phyloP scores from a whole-genome alignment of 2,329 filamentous ascomycete species.

The Orbilia brochopaga region DNA sequence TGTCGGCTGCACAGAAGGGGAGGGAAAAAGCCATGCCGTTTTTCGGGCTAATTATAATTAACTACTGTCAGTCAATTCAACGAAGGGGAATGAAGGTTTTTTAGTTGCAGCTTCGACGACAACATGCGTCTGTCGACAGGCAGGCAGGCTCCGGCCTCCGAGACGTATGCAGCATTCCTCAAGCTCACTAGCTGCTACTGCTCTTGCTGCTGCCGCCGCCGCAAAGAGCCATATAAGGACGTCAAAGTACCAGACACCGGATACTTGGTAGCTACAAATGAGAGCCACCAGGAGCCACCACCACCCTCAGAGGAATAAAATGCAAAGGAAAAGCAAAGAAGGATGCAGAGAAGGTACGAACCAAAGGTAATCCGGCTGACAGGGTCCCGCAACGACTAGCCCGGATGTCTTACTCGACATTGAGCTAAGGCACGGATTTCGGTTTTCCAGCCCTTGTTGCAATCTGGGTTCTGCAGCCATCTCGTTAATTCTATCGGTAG shows the following conservation, averaged over 20 bases:
- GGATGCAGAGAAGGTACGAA: slow-evolving; percentile 1
- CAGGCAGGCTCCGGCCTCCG: slow-evolving; percentile 12
- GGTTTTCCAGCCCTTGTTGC: slow-evolving; percentile 47
- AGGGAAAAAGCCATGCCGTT: slow-evolving; percentile 47
- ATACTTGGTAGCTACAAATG: slow-evolving; percentile 4
- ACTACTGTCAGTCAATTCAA: slow-evolving; percentile 1
- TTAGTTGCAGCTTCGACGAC: slow-evolving; percentile 32
- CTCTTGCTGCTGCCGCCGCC: too few species aligned
- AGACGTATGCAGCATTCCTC: slow-evolving; percentile 25
- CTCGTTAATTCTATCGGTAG: slow-evolving; percentile 50
- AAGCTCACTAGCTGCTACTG: slow-evolving; percentile 2
- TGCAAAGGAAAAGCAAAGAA: slow-evolving; percentile 7
- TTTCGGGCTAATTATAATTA: slow-evolving; percentile 37
- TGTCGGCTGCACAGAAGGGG: slow-evolving; percentile 32
- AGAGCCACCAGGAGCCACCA: slow-evolving; percentile 17
- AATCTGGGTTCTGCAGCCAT: slow-evolving; percentile 49
- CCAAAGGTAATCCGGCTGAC: slow-evolving; percentile 31
- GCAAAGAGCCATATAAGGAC: slow-evolving; percentile 5
- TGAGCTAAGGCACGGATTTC: slow-evolving; percentile 40
- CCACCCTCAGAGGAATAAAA: slow-evolving; percentile 6
- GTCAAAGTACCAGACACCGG: slow-evolving; percentile 20
- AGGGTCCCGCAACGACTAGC: slow-evolving; percentile 49
- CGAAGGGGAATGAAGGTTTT: slow-evolving; percentile 1
- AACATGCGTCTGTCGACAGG: slow-evolving; percentile 19
- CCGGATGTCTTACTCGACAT: slow-evolving; percentile 49